Conservation (phyloP, 139 green algal genomes). For the Diplosphaera chodatii region DNA sequence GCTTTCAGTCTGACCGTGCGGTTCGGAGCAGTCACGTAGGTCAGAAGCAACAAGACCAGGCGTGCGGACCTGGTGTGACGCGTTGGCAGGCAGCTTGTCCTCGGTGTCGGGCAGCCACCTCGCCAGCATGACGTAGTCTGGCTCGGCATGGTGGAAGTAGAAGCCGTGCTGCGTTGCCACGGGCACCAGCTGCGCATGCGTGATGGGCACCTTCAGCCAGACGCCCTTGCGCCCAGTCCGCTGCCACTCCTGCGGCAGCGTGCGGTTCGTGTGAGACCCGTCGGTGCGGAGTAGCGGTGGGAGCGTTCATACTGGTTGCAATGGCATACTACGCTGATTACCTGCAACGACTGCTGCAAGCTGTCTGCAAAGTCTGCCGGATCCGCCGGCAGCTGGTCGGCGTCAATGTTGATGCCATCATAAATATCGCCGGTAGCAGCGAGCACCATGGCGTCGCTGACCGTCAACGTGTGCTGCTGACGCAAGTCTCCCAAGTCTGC, state of each 20-base stretch:
- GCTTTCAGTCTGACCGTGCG: too few relatives aligned
- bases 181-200: slow-evolving; percentile 25
- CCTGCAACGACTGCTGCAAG: slow-evolving; percentile 33
- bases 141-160: slow-evolving; percentile 70
- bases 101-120: slow-evolving; percentile 54
- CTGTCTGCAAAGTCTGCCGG: slow-evolving; percentile 26
- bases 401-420: slow-evolving; percentile 46
- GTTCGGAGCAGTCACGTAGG: too few relatives aligned
- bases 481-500: not conserved
- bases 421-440: slow-evolving; percentile 39
- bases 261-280: too few relatives aligned
- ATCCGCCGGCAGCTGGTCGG: slow-evolving; percentile 28
- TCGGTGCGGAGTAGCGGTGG: too few relatives aligned
- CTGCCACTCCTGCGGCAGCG: slow-evolving; percentile 46
- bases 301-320: too few relatives aligned
- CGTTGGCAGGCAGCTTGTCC: slow-evolving; percentile 65
- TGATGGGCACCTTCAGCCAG: slow-evolving; percentile 59
- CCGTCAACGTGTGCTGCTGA: not conserved
- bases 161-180: slow-evolving; percentile 35
- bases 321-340: too few relatives aligned
- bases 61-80: slow-evolving; percentile 75
- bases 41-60: too few relatives aligned
- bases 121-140: slow-evolving; percentile 71
- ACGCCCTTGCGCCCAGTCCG: slow-evolving; percentile 40
- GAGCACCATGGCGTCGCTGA: slow-evolving; percentile 8